A percentile compares a stretch with the other conserved stretches of the same genome.
Conservation (phyloP, 768 basidiomycete genomes). For the Hebeloma cylindrosporum region DNA sequence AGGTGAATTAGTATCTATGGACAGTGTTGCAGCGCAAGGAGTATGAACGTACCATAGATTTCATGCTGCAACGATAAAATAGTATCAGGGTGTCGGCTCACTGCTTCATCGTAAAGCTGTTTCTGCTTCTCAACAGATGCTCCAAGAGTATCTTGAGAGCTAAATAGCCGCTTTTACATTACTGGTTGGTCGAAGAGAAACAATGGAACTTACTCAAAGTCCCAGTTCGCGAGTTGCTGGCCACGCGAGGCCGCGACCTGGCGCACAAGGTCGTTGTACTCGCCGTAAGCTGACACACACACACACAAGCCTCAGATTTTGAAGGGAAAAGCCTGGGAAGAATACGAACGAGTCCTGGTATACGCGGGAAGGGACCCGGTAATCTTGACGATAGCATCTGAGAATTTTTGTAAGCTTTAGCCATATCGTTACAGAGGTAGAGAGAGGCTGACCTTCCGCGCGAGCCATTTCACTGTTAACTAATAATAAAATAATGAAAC, state of each 20-base stretch:
- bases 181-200: not conserved
- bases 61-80: constrained; percentile 45
- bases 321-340: not conserved
- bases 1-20: not conserved
- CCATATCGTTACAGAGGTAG: too few relatives aligned
- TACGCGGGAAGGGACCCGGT: not conserved
- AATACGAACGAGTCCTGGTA: too few relatives aligned
- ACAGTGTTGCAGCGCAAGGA: too few relatives aligned
- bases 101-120: constrained; percentile 26
- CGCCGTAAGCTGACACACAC: constrained; percentile 36
- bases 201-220: constrained; percentile 33
- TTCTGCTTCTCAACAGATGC: constrained; percentile 29
- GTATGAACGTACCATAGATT: constrained; percentile 26
- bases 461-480: constrained; percentile 31
- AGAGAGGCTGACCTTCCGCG: constrained; percentile 26
- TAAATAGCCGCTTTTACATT: constrained; percentile 13
- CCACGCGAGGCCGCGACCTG: constrained; percentile 25
- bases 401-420: not conserved
- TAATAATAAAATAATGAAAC: constrained; percentile 10
- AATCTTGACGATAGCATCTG: constrained; percentile 12
- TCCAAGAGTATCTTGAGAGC: constrained; percentile 40
- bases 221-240: constrained; percentile 37
- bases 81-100: constrained; percentile 30
- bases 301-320: too few relatives aligned
- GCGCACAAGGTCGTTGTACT: constrained; percentile 38